Conservation (phyloP, 352 stramenopile genomes). For the Phytophthora sp. region DNA sequence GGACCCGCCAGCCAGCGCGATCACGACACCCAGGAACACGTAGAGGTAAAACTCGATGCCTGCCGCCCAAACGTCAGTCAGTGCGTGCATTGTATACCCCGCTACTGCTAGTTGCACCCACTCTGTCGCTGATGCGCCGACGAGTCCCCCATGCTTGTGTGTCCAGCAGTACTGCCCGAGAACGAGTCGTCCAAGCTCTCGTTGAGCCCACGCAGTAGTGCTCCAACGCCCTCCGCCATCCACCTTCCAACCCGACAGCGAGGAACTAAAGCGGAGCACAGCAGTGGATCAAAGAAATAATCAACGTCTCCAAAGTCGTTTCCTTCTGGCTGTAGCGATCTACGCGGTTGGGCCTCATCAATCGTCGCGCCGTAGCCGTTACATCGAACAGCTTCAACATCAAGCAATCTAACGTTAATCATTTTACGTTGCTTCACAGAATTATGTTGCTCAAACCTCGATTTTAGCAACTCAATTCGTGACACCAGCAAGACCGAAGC, state of each 20-base stretch:
- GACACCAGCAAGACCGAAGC: background rate
- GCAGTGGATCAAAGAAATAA: background rate
- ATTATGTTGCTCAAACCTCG: slow-evolving; percentile 20
- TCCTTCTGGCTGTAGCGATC: too few relatives aligned
- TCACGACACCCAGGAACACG: slow-evolving; percentile 73
- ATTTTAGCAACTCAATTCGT: too few relatives aligned
- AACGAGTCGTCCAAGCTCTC: background rate
- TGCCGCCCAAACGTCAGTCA: slow-evolving; percentile 7
- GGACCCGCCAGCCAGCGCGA: slow-evolving; percentile 44
- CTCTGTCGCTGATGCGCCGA: slow-evolving; percentile 27
- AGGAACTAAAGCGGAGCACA: background rate
- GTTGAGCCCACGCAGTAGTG: background rate
- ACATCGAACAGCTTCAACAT: background rate
- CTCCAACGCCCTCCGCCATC: slow-evolving; percentile 3
- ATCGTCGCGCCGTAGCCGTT: background rate
- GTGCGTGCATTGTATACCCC: background rate
- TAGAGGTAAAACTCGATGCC: slow-evolving; percentile 74
- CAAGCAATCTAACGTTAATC: too few relatives aligned
- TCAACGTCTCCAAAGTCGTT: slow-evolving; percentile 18
- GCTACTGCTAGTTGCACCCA: background rate
- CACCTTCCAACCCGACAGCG: slow-evolving; percentile 6
- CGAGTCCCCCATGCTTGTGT: slow-evolving; percentile 6
- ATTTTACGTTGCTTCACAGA: background rate
- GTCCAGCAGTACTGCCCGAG: slow-evolving; percentile 15
- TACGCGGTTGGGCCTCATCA: too few relatives aligned